Conservation (phyloP, 148 eudicot species). For the Fagopyrum tataricum region DNA sequence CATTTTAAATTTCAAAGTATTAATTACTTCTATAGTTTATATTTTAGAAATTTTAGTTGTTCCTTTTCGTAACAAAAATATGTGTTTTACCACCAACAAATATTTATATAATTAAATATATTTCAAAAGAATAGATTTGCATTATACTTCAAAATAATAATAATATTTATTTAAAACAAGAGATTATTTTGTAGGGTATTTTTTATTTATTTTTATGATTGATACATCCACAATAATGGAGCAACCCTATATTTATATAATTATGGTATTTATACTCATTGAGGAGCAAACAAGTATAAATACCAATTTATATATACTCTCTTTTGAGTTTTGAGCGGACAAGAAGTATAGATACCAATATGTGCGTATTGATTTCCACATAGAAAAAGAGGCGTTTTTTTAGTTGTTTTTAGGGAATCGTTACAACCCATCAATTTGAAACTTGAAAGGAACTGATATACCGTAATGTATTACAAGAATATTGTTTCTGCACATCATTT, state of each 20-base stretch:
- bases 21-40: no score
- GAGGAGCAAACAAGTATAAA: background rate
- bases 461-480: background rate
- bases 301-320: background rate
- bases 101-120: no score
- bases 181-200: no score
- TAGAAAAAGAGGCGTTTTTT: background rate
- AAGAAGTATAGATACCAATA: constrained; percentile 6
- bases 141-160: no score
- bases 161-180: no score
- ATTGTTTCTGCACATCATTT: background rate
- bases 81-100: no score
- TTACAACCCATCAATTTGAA: background rate
- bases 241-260: background rate
- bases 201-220: background rate
- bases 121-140: no score
- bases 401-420: background rate
- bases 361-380: background rate
- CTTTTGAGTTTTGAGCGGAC: background rate
- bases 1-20: no score
- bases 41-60: no score
- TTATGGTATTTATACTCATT: no score
- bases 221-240: background rate
- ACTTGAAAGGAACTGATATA: background rate
- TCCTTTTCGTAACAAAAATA: no score